Percentiles rank a stretch among this genome's conserved stretches.
phyloP scores from a whole-genome alignment of 345 rosid species.

The Camelina sativa region DNA sequence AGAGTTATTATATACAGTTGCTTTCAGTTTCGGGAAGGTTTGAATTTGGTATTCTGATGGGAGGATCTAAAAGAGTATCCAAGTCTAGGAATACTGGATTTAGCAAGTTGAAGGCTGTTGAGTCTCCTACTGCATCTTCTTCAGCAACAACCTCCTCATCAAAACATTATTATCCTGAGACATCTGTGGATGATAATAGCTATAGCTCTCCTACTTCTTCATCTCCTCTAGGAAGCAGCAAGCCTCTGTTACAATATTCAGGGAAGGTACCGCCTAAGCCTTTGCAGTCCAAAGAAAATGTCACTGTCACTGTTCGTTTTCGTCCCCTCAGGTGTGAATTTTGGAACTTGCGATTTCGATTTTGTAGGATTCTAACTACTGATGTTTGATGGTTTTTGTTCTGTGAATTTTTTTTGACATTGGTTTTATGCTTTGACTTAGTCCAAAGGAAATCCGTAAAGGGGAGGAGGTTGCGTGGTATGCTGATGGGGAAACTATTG shows the following conservation, averaged over 20 bases:
- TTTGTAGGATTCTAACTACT: not conserved
- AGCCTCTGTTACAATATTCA: slow-evolving; percentile 46
- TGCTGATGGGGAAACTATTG: slow-evolving; percentile 94
- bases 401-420: slow-evolving; percentile 30
- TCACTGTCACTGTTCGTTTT: slow-evolving; percentile 90
- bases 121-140: slow-evolving; percentile 73
- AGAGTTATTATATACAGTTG: not conserved
- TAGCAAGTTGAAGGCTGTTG: slow-evolving; percentile 51
- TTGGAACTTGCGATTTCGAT: not conserved
- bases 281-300: slow-evolving; percentile 80
- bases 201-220: slow-evolving; percentile 90
- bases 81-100: slow-evolving; percentile 56
- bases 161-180: slow-evolving; percentile 55
- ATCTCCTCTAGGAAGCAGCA: slow-evolving; percentile 61
- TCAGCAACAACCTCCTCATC: slow-evolving; percentile 69
- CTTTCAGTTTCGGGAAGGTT: slow-evolving; percentile 32
- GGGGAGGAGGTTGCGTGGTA: slow-evolving; percentile 99
- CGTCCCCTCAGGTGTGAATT: slow-evolving; percentile 86
- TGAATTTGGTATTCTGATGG: slow-evolving; percentile 56
- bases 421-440: slow-evolving; percentile 40
- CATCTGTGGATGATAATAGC: slow-evolving; percentile 77
- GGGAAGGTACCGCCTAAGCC: slow-evolving; percentile 38
- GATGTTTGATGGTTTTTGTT: slow-evolving; percentile 10
- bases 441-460: slow-evolving; percentile 89
- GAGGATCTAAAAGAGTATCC: slow-evolving; percentile 65